A percentile compares a stretch with the other conserved stretches of the same genome.
Conservation (phyloP, 2,329 filamentous ascomycete species). For the Alternaria solani region DNA sequence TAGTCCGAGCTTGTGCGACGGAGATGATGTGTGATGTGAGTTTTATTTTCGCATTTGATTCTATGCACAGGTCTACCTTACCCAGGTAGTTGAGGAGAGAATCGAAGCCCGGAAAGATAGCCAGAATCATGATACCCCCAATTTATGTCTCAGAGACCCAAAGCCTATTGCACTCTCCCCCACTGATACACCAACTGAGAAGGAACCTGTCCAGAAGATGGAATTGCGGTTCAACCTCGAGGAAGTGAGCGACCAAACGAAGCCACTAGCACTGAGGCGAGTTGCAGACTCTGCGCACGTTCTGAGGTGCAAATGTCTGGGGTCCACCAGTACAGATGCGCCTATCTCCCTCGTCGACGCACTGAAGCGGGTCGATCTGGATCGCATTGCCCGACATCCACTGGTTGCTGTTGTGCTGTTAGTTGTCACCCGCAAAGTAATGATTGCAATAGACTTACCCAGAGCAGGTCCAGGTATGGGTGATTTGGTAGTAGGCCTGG, state of each 20-base stretch:
- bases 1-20: background rate
- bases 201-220: background rate
- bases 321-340: conserved; percentile 18
- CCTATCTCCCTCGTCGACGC: conserved; percentile 12
- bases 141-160: background rate
- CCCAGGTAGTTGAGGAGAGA: background rate
- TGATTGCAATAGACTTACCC: conserved; percentile 28
- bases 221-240: background rate
- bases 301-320: conserved; percentile 29
- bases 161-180: background rate
- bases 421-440: background rate
- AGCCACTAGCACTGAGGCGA: conserved; percentile 21
- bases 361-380: conserved; percentile 20
- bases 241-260: background rate
- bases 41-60: background rate
- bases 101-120: background rate
- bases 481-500: conserved; percentile 34
- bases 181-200: background rate
- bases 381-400: conserved; percentile 34
- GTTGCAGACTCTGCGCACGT: conserved; percentile 28
- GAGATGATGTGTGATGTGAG: background rate
- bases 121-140: background rate
- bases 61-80: background rate
- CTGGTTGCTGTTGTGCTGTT: conserved; percentile 15
- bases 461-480: conserved; percentile 40